Evolutionary conservation across 768 basidiomycete species (phyloP).

Genomic region (Kwoniella newhampshirensis): DNA sequence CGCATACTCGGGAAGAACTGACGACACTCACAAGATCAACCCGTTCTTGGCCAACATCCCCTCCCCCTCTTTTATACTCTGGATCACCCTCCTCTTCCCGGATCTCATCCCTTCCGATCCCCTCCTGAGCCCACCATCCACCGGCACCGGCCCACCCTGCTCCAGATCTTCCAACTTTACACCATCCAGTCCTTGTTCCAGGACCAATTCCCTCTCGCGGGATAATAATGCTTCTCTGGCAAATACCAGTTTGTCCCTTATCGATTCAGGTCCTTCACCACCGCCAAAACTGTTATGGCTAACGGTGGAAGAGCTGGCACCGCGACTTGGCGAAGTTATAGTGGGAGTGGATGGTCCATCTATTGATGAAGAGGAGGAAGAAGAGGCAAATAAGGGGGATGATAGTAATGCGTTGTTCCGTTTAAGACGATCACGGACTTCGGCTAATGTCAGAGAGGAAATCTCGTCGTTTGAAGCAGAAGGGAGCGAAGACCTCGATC

Average conservation of each 20-base stretch:
- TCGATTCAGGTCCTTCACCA: too few relatives aligned
- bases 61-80: constrained; percentile 24
- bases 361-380: neutral
- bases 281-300: constrained; percentile 1
- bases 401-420: constrained; percentile 32
- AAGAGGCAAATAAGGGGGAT: constrained; percentile 10
- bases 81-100: constrained; percentile 34
- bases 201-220: constrained; percentile 35
- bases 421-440: constrained; percentile 33
- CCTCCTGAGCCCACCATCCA: neutral
- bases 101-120: constrained; percentile 6
- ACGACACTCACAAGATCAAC: constrained; percentile 35
- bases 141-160: neutral
- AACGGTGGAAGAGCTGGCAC: neutral
- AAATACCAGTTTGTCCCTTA: constrained; percentile 27
- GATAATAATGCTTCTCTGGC: constrained; percentile 26
- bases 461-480: constrained; percentile 24
- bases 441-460: constrained; percentile 24
- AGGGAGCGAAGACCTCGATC: constrained; percentile 10
- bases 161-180: neutral
- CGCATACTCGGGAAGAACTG: too few relatives aligned
- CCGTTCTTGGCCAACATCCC: constrained; percentile 24
- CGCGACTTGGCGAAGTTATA: constrained; percentile 2
- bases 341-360: neutral
- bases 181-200: neutral